Evolutionary conservation across 495 filamentous ascomycete species (phyloP), one percentile per base, ranked within the genome.

Genomic region (Penicillium chermesinum): DNA sequence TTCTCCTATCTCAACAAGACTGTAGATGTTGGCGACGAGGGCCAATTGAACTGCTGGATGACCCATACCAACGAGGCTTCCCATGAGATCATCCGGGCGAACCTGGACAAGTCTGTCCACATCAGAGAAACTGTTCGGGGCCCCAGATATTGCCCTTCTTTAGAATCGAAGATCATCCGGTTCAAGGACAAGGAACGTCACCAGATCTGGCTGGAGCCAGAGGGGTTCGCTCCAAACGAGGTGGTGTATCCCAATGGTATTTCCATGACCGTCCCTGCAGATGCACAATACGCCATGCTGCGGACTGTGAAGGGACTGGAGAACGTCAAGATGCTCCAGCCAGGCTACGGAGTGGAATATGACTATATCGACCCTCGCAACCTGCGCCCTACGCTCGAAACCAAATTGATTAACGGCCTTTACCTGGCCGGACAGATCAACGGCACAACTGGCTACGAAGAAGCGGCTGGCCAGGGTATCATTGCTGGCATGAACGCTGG

Each of bases 381-480:
- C 58, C 74, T 98, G 7, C 83, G 82, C 51, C 80, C 87, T 16
- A 90, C 93, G 0, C 80, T 98, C 7, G 94, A 98, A 61, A 97
- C 93, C 5, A 98, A 98, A 66, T 69, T 86, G 18, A 95, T 98
- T 49, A 73, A 73, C 25, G 93, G 93, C 25, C 79, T 98, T 7
- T 98, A 87, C 70, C 79, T 98, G 14, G 93, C 93, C 2, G 93
- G 93, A 13, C 93, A 98, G 62, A 96, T 98, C 65, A 98, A 98
- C 69, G 93, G 93, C 35, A 98, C 93, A 0, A 98, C 93, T 0
- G 93, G 93, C 2, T 98, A 98, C 67, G 93, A 98, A 68, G 93
- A 98, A 70, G 93, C 93, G 2, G 88, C 93, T 0, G 90, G 86
- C 9, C 93, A 98, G 65, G 93, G 93, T 25, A 79, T 98, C 57